Evolutionary conservation across 73 alveolate species (phyloP).

Genomic region (Symbiodinium pilosum): DNA sequence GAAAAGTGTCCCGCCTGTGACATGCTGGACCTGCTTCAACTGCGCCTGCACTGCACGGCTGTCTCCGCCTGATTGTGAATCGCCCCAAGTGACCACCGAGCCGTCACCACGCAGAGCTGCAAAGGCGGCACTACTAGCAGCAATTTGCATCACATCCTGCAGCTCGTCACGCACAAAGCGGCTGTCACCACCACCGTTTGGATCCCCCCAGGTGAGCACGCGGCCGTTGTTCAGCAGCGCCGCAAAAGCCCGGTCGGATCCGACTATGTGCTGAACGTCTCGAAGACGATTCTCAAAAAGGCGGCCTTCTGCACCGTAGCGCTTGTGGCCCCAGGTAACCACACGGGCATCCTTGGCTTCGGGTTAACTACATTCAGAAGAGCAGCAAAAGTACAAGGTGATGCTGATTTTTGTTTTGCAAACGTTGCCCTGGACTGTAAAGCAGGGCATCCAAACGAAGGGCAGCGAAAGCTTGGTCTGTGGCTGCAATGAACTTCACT

Average conservation of each 20-base stretch:
- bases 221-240: not conserved
- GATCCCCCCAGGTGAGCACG: not conserved
- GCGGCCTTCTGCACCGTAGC: not conserved
- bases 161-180: not conserved
- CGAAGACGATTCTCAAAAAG: not conserved
- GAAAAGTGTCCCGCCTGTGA: too few species aligned
- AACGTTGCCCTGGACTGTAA: too few species aligned
- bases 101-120: not conserved
- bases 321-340: not conserved
- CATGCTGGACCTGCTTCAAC: not conserved
- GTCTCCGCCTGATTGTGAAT: not conserved
- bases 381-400: too few species aligned
- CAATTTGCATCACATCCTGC: not conserved
- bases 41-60: not conserved
- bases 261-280: not conserved
- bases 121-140: not conserved
- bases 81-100: not conserved
- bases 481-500: not conserved
- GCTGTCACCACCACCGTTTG: not conserved
- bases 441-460: not conserved
- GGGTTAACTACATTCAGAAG: too few species aligned
- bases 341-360: too few species aligned
- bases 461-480: slow-evolving; percentile 6
- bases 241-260: not conserved
- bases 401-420: too few species aligned